These are phyloP conservation scores for Myxozyma mucilagina DNA, from an alignment of 805 yeast genomes.

Conservation along the genomic window DNA sequence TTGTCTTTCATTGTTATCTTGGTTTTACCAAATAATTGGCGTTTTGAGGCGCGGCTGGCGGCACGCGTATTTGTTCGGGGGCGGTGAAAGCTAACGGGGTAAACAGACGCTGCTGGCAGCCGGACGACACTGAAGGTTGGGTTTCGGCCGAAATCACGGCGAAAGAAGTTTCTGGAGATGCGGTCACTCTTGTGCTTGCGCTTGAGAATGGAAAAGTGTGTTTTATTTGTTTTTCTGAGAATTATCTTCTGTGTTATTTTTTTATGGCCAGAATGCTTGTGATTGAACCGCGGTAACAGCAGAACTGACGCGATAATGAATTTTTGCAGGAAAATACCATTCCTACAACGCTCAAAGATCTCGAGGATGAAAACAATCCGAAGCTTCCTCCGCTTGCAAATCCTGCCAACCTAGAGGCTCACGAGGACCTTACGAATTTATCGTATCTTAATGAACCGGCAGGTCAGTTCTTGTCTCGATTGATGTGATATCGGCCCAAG, in stretches of 20 bases:
- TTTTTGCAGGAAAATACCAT: slow-evolving; percentile 32
- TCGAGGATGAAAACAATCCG: slow-evolving; percentile 44
- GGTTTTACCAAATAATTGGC: too few relatives aligned
- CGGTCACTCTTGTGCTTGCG: slow-evolving; percentile 52
- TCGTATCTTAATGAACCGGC: slow-evolving; percentile 96
- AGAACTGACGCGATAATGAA: background rate
- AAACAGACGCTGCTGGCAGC: slow-evolving; percentile 68
- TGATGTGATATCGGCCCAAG: background rate
- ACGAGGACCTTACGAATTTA: slow-evolving; percentile 89
- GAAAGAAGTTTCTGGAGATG: slow-evolving; percentile 46
- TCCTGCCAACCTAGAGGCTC: slow-evolving; percentile 88
- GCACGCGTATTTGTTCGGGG: slow-evolving; percentile 2
- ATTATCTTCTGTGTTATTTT: too few relatives aligned
- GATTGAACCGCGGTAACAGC: too few relatives aligned
- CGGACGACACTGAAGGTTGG: slow-evolving; percentile 74
- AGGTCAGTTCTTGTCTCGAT: slow-evolving; percentile 10
- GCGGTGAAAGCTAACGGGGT: background rate
- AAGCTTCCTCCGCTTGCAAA: slow-evolving; percentile 80
- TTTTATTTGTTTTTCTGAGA: background rate
- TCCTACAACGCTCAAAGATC: slow-evolving; percentile 26
- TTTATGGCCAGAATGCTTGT: too few relatives aligned
- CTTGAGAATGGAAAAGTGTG: slow-evolving; percentile 50
- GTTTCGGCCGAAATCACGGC: slow-evolving; percentile 62
- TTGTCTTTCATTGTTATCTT: too few relatives aligned
- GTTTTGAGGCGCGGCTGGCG: too few relatives aligned